Base-by-base conservation (phyloP, 164 flowering plant genomes). In the Tetracentron sinense region DNA sequence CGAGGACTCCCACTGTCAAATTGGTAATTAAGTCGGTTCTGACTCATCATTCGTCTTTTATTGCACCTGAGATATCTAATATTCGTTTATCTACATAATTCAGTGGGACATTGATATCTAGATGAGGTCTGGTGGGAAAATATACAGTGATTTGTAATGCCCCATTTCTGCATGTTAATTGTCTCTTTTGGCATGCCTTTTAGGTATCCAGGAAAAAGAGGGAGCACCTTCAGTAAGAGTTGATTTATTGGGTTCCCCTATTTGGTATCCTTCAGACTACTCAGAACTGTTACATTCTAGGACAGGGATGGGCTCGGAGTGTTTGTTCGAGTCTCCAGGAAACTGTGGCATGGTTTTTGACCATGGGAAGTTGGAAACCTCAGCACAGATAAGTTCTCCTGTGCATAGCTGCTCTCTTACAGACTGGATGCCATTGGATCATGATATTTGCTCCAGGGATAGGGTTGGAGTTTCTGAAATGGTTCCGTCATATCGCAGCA, bases 11-110 rank as follows among this genome's bases (percentile, higher is more conserved):
- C 70, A 56, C 25, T 50, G 56, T 54, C 69, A 70, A 64, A 62
- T 55, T 64, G 83, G 84, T 83, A 72, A 64, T 35, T 54, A 46
- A 42, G 46, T 53, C 71, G 38, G 42, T 46, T 57, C 17, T 54
- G 35, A 52, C 47, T 1, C 17, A 3, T 35, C 35, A 25, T 55
- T 63, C 28, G 59, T 46, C 35, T 25, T 58, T 44, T 19, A 28
- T 47, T 29, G 15, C 25, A 29, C 28, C 47, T 7, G 20, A 27
- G 42, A 42, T 35, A 14, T 46, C 27, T 68, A 20, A 58, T 54
- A 8, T 27, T 60, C 2, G 42, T 25, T 15, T 8, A 12, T 11
- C 14, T n/a, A 46, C 35, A 15, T 15, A 14, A 23, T 29, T 29
- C 16, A 16, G 2, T 21, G 28, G 17, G 31, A 15, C 25, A 46